phyloP scores from a whole-genome alignment of 2,329 filamentous ascomycete genomes.

The Diaporthe sp. region DNA sequence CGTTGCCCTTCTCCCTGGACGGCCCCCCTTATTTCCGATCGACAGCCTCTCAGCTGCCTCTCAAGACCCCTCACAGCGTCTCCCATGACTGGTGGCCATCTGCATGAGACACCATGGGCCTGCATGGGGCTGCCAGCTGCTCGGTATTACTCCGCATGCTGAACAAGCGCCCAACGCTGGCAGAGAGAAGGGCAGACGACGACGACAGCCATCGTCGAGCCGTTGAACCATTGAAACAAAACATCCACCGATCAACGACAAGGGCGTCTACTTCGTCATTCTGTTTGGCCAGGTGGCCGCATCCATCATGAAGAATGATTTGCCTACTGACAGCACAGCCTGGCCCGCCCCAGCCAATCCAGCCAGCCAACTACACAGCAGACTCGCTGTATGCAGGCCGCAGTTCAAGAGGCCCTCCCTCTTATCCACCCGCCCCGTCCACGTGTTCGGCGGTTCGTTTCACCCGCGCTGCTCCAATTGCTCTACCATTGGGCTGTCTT shows the following conservation, averaged over 20 bases:
- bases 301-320: not conserved
- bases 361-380: not conserved
- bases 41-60: constrained; percentile 8
- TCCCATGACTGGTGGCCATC: constrained; percentile 7
- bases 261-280: constrained; percentile 30
- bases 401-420: not conserved
- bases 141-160: constrained; percentile 6
- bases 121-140: constrained; percentile 19
- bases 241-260: constrained; percentile 24
- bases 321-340: not conserved
- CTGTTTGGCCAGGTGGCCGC: constrained; percentile 28
- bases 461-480: constrained; percentile 12
- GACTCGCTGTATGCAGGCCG: not conserved
- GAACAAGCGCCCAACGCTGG: constrained; percentile 24
- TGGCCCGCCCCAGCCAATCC: not conserved
- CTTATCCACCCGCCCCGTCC: constrained; percentile 19
- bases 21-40: constrained; percentile 16
- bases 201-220: not conserved
- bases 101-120: constrained; percentile 12
- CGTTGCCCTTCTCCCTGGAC: not conserved
- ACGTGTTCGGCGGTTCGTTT: constrained; percentile 31
- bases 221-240: constrained; percentile 30
- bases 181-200: not conserved
- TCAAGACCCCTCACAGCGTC: constrained; percentile 4
- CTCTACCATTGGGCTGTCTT: constrained; percentile 12